Conservation (phyloP, 495 filamentous ascomycete species). For the Cladorrhinum samala region DNA sequence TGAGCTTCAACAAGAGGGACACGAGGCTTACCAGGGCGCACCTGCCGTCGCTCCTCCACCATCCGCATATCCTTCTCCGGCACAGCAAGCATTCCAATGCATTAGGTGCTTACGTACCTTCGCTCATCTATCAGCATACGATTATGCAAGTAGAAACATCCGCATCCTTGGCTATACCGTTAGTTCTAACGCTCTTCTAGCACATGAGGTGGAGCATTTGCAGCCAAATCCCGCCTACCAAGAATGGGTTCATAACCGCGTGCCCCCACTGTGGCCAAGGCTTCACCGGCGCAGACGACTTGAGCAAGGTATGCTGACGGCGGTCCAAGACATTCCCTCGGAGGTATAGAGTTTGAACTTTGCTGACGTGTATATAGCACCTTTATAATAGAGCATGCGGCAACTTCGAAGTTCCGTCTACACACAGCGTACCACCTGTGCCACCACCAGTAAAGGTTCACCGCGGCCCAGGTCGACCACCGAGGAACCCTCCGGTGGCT, state of each 20-base stretch:
- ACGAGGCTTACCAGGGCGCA: conserved; percentile 22
- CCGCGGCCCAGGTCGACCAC: conserved; percentile 17
- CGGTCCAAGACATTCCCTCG: too few relatives aligned
- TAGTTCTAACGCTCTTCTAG: too few relatives aligned
- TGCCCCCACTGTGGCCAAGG: conserved; percentile 38
- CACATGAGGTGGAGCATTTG: conserved; percentile 37
- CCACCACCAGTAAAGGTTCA: not conserved
- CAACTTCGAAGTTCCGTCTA: not conserved
- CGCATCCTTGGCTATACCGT: too few relatives aligned
- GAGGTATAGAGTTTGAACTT: too few relatives aligned
- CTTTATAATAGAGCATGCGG: conserved; percentile 31
- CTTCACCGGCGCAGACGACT: conserved; percentile 27
- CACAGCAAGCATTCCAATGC: conserved; percentile 25
- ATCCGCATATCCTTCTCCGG: not conserved
- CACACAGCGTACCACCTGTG: not conserved
- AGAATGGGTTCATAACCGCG: conserved; percentile 24
- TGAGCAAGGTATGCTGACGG: conserved; percentile 32
- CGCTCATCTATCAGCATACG: conserved; percentile 22
- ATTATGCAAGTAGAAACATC: conserved; percentile 33
- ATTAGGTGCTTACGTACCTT: conserved; percentile 37
- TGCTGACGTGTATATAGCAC: too few relatives aligned
- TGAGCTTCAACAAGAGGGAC: conserved; percentile 30
- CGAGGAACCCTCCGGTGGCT: conserved; percentile 1
- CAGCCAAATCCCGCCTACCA: conserved; percentile 22
- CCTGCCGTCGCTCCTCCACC: conserved; percentile 3